Percentiles rank a stretch among this genome's conserved stretches.
phyloP scores from a whole-genome alignment of 2,329 filamentous ascomycete genomes.

The Coniochaeta ligniaria region DNA sequence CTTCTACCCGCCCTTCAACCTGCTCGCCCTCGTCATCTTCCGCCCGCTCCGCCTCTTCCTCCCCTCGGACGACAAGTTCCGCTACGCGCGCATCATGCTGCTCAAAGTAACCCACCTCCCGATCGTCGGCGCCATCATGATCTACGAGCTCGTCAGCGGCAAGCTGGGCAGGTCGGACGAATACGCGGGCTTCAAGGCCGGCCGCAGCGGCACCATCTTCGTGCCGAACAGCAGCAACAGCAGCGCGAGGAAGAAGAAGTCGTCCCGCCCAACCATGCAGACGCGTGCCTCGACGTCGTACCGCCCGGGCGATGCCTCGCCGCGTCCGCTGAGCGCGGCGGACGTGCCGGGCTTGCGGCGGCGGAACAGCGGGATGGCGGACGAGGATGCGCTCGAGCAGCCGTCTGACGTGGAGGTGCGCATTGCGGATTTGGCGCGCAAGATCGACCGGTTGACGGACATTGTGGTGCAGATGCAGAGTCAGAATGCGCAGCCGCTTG shows the following conservation, averaged over 20 bases:
- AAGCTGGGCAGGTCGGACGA: slow-evolving; percentile 30
- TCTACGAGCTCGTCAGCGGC: slow-evolving; percentile 52
- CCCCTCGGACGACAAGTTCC: slow-evolving; percentile 54
- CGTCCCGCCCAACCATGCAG: neutral
- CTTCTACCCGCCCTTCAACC: slow-evolving; percentile 67
- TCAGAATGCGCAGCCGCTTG: neutral
- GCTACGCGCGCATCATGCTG: slow-evolving; percentile 53
- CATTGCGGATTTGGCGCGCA: slow-evolving; percentile 45
- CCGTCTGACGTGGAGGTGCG: slow-evolving; percentile 36
- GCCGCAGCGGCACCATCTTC: neutral
- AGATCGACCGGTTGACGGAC: slow-evolving; percentile 52
- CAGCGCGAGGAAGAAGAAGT: neutral
- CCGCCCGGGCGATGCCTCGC: neutral
- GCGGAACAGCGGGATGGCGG: slow-evolving; percentile 2
- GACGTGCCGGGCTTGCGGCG: neutral
- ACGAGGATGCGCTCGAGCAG: slow-evolving; percentile 16
- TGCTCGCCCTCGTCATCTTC: slow-evolving; percentile 64
- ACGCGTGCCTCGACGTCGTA: neutral
- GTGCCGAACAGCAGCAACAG: neutral
- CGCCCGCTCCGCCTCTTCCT: slow-evolving; percentile 65
- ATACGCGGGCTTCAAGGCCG: slow-evolving; percentile 37
- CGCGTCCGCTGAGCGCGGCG: neutral
- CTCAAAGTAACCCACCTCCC: slow-evolving; percentile 59
- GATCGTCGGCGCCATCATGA: slow-evolving; percentile 60
- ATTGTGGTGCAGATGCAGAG: slow-evolving; percentile 42